These are phyloP conservation scores for Cnidoscolus chayamansa DNA, from an alignment of 441 rosid genomes.

Conservation along the genomic window DNA sequence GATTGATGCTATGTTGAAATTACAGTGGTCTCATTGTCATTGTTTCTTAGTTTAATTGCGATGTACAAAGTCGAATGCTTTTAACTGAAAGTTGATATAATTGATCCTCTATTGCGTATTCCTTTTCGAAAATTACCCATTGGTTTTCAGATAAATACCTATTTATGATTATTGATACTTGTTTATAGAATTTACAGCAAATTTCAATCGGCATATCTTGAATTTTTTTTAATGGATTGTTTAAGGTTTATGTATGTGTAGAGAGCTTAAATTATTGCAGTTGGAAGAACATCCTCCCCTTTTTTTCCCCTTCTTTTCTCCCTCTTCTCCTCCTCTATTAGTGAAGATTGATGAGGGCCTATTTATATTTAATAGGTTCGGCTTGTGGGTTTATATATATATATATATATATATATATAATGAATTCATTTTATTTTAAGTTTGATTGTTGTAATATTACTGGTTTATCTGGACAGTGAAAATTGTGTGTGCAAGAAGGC, in stretches of 20 bases:
- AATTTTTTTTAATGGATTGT: neutral
- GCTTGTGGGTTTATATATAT: neutral
- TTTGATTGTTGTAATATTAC: conserved; percentile 17
- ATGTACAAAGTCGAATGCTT: neutral
- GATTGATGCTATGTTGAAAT: neutral
- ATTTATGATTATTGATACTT: neutral
- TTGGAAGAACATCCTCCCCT: neutral
- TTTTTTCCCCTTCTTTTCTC: neutral
- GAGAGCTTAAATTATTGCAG: neutral
- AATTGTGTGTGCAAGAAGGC: conserved; percentile 19
- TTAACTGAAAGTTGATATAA: too few relatives aligned
- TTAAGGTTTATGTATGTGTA: neutral
- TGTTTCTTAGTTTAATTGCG: neutral
- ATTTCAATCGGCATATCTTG: neutral
- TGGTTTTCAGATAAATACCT: neutral
- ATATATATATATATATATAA: neutral
- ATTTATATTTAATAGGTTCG: neutral
- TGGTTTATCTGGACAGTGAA: conserved; percentile 10
- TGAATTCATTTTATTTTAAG: neutral
- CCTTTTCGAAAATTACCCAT: neutral
- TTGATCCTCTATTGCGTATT: too few relatives aligned
- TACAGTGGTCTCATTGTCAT: neutral
- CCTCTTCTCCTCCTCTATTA: too few relatives aligned
- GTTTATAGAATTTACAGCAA: neutral
- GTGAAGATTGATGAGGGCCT: neutral